Percentiles rank a stretch among this genome's conserved stretches.
Evolutionary conservation across 2,329 filamentous ascomycete species (phyloP).

Genomic region (Pezizomycotina sp.): DNA sequence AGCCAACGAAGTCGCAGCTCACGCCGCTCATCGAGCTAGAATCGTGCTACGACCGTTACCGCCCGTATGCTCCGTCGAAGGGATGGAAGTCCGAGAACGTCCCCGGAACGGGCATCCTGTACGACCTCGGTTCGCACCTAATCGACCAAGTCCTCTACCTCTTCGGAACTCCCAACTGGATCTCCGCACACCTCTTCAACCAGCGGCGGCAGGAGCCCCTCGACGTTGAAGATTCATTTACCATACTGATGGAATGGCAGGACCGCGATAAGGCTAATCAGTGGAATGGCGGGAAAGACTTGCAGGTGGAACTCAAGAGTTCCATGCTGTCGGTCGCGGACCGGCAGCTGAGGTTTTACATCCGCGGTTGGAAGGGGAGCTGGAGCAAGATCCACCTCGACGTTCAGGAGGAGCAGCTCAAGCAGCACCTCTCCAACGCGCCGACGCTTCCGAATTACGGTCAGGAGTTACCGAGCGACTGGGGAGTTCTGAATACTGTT

Average conservation of each 20-base stretch:
- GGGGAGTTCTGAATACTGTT: conserved; percentile 21
- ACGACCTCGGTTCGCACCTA: conserved; percentile 30
- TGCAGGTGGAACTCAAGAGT: conserved; percentile 29
- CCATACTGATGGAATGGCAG: conserved; percentile 28
- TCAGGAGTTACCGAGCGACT: conserved; percentile 10
- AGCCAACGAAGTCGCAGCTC: conserved; percentile 15
- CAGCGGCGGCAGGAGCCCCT: conserved; percentile 24
- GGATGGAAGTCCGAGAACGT: conserved; percentile 20
- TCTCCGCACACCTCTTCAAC: conserved; percentile 27
- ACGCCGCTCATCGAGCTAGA: conserved; percentile 20
- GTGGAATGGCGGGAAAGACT: conserved; percentile 21
- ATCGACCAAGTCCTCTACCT: conserved; percentile 30
- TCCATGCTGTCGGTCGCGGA: conserved; percentile 26
- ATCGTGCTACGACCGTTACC: conserved; percentile 24
- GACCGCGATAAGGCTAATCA: conserved; percentile 2
- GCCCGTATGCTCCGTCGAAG: conserved; percentile 14
- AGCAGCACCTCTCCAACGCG: conserved; percentile 2
- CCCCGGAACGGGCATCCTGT: conserved; percentile 27
- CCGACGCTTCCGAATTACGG: conserved; percentile 7
- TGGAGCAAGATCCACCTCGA: conserved; percentile 30
- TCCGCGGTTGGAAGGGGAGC: conserved; percentile 28
- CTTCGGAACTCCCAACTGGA: conserved; percentile 27
- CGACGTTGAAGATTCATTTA: conserved; percentile 28
- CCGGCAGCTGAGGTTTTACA: conserved; percentile 26
- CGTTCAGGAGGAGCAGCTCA: conserved; percentile 14